Evolutionary conservation across 257 asterid genomes (phyloP).

Genomic region (Solanum pinnatisectum): DNA sequence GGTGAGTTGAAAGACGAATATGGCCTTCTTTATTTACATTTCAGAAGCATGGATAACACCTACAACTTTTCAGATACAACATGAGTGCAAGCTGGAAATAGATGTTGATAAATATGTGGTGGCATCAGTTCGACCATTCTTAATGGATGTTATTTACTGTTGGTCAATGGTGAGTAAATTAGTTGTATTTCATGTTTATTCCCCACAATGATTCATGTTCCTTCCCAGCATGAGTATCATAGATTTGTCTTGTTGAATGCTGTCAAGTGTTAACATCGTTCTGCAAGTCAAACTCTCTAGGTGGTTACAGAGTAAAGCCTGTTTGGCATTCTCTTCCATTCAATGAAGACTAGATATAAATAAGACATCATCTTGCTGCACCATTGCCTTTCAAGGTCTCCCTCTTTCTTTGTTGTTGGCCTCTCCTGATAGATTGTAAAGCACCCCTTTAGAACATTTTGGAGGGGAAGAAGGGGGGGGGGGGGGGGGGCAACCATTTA

Average conservation of each 20-base stretch:
- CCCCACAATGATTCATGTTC: background rate
- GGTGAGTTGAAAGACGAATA: slow-evolving; percentile 26
- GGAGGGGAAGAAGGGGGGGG: background rate
- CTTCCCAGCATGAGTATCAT: background rate
- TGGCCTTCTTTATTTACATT: background rate
- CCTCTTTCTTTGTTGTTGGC: background rate
- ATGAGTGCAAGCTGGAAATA: slow-evolving; percentile 90
- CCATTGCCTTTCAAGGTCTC: background rate
- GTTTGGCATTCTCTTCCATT: background rate
- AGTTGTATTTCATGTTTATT: background rate
- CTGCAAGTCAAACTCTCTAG: background rate
- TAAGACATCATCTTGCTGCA: background rate
- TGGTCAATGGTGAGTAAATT: slow-evolving; percentile 86
- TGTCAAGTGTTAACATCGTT: background rate
- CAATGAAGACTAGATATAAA: background rate
- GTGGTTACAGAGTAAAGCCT: background rate
- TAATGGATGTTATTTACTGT: slow-evolving; percentile 95
- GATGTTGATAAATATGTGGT: slow-evolving; percentile 93
- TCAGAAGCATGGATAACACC: background rate
- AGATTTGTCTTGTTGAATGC: background rate
- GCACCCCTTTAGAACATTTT: background rate
- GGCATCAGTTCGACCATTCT: slow-evolving; percentile 72
- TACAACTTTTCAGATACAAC: slow-evolving; percentile 55
- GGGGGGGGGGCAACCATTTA: background rate
- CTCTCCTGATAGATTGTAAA: background rate